phyloP scores from a whole-genome alignment of 495 filamentous ascomycete genomes.

The Halenospora varia region DNA sequence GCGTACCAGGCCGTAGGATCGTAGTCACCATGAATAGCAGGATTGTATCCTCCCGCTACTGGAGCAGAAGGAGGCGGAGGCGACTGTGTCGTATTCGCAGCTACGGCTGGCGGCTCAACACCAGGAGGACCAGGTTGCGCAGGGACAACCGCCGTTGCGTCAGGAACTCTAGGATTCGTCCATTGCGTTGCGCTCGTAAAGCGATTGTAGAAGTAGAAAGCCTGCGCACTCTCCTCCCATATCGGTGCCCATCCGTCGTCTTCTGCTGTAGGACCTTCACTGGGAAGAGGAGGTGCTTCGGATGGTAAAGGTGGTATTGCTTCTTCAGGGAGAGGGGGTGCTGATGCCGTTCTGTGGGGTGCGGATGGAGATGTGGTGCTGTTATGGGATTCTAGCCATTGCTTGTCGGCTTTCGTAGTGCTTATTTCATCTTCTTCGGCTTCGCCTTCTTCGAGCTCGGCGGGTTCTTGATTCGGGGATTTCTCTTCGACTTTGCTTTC shows the following conservation, averaged over 20 bases:
- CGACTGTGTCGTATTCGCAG: conserved; percentile 12
- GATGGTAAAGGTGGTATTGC: conserved; percentile 23
- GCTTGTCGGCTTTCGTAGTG: background rate
- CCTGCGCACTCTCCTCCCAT: conserved; percentile 68
- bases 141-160: conserved; percentile 25
- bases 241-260: conserved; percentile 89
- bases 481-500: too few species aligned
- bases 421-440: too few species aligned
- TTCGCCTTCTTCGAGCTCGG: background rate
- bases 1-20: conserved; percentile 93
- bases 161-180: conserved; percentile 81
- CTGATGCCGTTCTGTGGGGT: conserved; percentile 4
- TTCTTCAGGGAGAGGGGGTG: conserved; percentile 24
- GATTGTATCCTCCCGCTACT: conserved; percentile 75
- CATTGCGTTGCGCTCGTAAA: conserved; percentile 74
- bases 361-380: background rate
- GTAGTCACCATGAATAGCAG: conserved; percentile 92
- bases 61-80: conserved; percentile 24
- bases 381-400: conserved; percentile 6
- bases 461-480: background rate
- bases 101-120: conserved; percentile 11
- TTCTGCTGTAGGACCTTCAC: conserved; percentile 37
- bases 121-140: conserved; percentile 27
- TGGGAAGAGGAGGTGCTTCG: conserved; percentile 35
- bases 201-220: conserved; percentile 89